A percentile compares a stretch with the other conserved stretches of the same genome.
phyloP scores from a whole-genome alignment of 352 stramenopile species.

The Phytophthora vignae region DNA sequence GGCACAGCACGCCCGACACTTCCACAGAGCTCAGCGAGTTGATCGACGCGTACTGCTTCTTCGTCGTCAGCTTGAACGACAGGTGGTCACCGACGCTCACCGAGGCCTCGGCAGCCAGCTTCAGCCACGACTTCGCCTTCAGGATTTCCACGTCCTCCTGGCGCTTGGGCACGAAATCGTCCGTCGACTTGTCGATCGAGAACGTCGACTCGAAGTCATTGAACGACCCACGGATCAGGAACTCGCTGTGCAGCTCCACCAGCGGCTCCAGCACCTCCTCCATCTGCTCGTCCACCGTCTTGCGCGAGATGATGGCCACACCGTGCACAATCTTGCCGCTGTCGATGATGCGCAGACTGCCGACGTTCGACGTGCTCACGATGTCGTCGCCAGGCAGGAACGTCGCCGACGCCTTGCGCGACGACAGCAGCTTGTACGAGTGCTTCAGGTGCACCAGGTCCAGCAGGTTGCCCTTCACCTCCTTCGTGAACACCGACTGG shows the following conservation, averaged over 20 bases:
- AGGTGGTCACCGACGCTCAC: conserved; percentile 60
- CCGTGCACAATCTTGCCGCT: conserved; percentile 84
- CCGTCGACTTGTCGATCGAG: conserved; percentile 51
- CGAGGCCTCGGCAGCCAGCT: conserved; percentile 38
- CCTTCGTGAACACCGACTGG: conserved; percentile 83
- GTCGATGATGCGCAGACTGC: conserved; percentile 76
- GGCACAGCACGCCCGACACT: conserved; percentile 57
- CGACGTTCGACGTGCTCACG: conserved; percentile 75
- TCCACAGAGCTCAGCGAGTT: conserved; percentile 50
- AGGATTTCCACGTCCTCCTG: conserved; percentile 65
- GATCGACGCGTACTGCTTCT: conserved; percentile 62
- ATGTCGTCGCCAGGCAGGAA: conserved; percentile 79
- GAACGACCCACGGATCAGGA: conserved; percentile 86
- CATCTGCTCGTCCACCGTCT: conserved; percentile 57
- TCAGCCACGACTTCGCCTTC: conserved; percentile 74
- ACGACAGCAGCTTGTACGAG: conserved; percentile 79
- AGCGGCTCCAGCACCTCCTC: conserved; percentile 69
- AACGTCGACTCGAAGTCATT: conserved; percentile 83
- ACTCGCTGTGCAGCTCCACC: conserved; percentile 84
- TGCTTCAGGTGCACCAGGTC: conserved; percentile 87
- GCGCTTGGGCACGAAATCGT: conserved; percentile 50
- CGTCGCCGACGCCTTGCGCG: conserved; percentile 36
- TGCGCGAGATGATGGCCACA: conserved; percentile 73
- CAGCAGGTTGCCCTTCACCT: conserved; percentile 85
- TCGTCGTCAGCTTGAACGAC: conserved; percentile 60